Conservation (phyloP, 495 filamentous ascomycete species). For the Diplogelasinospora grovesii region DNA sequence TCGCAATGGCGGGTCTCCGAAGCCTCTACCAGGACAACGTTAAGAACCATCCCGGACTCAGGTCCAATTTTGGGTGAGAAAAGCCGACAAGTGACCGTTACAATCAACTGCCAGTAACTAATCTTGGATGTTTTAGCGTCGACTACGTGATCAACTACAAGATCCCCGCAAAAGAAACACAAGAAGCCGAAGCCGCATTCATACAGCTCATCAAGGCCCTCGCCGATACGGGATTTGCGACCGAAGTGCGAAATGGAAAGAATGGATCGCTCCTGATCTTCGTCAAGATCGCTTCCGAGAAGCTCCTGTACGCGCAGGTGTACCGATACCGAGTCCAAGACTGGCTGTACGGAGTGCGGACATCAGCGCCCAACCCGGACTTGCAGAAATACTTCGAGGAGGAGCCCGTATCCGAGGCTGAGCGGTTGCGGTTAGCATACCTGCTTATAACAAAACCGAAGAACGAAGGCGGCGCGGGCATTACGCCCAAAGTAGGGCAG, state of each 20-base stretch:
- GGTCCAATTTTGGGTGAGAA: slow-evolving; percentile 27
- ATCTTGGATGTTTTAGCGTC: slow-evolving; percentile 44
- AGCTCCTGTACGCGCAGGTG: slow-evolving; percentile 54
- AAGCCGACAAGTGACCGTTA: slow-evolving; percentile 2
- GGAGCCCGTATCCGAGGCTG: slow-evolving; percentile 77
- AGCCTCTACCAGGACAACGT: slow-evolving; percentile 23
- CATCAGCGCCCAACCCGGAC: slow-evolving; percentile 69
- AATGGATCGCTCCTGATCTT: slow-evolving; percentile 78
- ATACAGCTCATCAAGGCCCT: slow-evolving; percentile 67
- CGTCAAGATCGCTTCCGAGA: slow-evolving; percentile 62
- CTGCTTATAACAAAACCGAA: slow-evolving; percentile 76
- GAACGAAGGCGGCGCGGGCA: slow-evolving; percentile 82
- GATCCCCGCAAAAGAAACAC: slow-evolving; percentile 56
- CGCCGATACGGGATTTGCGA: slow-evolving; percentile 66
- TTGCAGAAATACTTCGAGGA: slow-evolving; percentile 53
- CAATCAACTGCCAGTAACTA: background rate
- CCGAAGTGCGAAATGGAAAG: slow-evolving; percentile 78
- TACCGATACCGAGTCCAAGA: slow-evolving; percentile 78
- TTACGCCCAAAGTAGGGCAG: slow-evolving; percentile 71
- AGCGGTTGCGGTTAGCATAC: slow-evolving; percentile 78
- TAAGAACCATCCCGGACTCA: slow-evolving; percentile 24
- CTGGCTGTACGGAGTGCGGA: slow-evolving; percentile 88
- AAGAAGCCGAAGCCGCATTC: slow-evolving; percentile 64
- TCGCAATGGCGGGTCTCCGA: slow-evolving; percentile 29
- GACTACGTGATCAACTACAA: slow-evolving; percentile 90